Conservation (phyloP, 306 rosid genomes). For the Glycine latifolia region DNA sequence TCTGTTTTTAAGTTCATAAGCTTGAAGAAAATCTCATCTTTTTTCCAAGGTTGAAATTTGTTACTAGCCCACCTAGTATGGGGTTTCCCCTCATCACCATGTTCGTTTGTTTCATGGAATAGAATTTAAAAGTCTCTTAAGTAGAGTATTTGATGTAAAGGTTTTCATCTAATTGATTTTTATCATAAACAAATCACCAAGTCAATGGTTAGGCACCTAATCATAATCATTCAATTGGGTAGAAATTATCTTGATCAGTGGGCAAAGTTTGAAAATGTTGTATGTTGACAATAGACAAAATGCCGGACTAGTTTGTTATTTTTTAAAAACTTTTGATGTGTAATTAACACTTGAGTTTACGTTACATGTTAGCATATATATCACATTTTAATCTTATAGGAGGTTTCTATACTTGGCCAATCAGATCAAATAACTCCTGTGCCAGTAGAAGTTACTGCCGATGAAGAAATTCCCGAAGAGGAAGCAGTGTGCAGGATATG, state of each 20-base stretch:
- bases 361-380: background rate
- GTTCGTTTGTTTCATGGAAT: conserved; percentile 8
- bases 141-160: conserved; percentile 12
- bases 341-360: conserved; percentile 7
- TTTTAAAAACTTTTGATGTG: conserved; percentile 7
- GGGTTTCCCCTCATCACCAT: background rate
- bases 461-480: conserved; percentile 99
- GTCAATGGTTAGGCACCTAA: background rate
- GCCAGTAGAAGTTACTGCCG: conserved; percentile 64
- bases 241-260: background rate
- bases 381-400: conserved; percentile 23
- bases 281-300: conserved; percentile 5
- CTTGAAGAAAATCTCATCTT: conserved; percentile 28
- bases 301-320: conserved; percentile 19
- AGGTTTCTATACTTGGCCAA: conserved; percentile 43
- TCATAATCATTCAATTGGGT: background rate
- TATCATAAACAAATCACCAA: background rate
- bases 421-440: conserved; percentile 81
- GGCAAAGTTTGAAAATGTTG: conserved; percentile 21
- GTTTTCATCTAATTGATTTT: conserved; percentile 20
- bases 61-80: background rate
- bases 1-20: conserved; percentile 12
- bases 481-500: conserved; percentile 98
- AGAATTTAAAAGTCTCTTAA: conserved; percentile 12
- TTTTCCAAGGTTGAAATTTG: conserved; percentile 32